These are phyloP conservation scores for Sugiyamaella pinicola DNA, from an alignment of 1,139 yeast species.

Conservation along the genomic window DNA sequence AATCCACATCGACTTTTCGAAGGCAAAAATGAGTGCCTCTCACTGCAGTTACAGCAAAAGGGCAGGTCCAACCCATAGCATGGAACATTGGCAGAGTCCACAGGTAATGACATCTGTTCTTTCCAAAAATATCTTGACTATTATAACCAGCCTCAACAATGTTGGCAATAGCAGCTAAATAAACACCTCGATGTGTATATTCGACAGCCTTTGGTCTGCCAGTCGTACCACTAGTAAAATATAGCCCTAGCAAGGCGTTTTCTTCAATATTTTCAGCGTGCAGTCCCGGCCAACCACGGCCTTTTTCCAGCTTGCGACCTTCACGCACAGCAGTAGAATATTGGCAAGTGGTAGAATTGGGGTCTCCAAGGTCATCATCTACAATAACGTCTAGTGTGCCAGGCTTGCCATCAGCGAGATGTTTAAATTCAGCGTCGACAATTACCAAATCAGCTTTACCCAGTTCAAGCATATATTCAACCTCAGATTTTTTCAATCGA, in stretches of 20 bases:
- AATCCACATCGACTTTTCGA: conserved; percentile 43
- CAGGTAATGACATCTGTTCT: conserved; percentile 41
- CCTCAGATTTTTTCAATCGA: conserved; percentile 40
- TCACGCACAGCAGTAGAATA: conserved; percentile 36
- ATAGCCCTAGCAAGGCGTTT: conserved; percentile 38
- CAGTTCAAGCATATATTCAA: conserved; percentile 40
- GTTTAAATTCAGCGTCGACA: conserved; percentile 41
- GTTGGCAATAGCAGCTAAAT: conserved; percentile 42
- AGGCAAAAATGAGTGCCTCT: conserved; percentile 45
- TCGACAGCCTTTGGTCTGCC: conserved; percentile 79
- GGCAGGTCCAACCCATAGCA: conserved; percentile 47
- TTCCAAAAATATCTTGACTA: conserved; percentile 37
- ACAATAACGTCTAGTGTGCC: conserved; percentile 33
- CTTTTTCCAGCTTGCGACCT: conserved; percentile 29
- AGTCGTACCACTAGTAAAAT: conserved; percentile 75
- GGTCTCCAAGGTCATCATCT: conserved; percentile 38
- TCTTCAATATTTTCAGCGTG: conserved; percentile 40
- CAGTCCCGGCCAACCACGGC: conserved; percentile 35
- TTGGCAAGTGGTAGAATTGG: conserved; percentile 28
- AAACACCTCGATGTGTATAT: conserved; percentile 53
- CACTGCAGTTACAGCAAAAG: conserved; percentile 46
- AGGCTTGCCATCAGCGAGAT: conserved; percentile 32
- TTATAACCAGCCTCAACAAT: conserved; percentile 42
- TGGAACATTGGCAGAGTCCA: conserved; percentile 48
- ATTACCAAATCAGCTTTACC: conserved; percentile 42